A percentile compares a stretch with the other conserved stretches of the same genome.
These are phyloP conservation scores for Lentinus tigrinus DNA, from an alignment of 768 basidiomycete species.

Conservation along the genomic window DNA sequence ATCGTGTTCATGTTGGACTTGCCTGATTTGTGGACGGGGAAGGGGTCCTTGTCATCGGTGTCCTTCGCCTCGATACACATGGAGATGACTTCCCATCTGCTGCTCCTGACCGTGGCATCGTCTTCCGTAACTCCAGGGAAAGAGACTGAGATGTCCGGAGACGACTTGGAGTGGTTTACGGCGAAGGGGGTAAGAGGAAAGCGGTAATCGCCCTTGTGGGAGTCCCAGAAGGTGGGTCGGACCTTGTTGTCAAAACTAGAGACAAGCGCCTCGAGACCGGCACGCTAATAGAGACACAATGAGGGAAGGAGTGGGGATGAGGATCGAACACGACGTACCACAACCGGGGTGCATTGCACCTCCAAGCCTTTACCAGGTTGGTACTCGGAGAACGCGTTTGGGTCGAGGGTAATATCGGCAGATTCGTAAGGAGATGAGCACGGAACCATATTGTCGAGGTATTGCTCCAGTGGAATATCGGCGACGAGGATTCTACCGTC, in stretches of 20 bases:
- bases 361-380: not conserved
- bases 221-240: not conserved
- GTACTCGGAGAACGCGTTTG: not conserved
- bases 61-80: not conserved
- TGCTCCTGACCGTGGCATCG: not conserved
- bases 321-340: not conserved
- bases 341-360: not conserved
- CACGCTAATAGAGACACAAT: too few species aligned
- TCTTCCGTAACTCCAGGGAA: not conserved
- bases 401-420: not conserved
- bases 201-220: not conserved
- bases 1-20: not conserved
- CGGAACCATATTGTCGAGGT: conserved; percentile 1
- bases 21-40: not conserved
- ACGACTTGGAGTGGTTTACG: not conserved
- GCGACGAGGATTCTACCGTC: not conserved
- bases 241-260: not conserved
- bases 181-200: conserved; percentile 5
- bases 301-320: too few species aligned
- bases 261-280: too few species aligned
- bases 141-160: not conserved
- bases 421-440: not conserved
- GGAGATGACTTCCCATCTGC: not conserved
- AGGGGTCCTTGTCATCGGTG: not conserved
- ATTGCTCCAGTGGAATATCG: not conserved